A percentile compares a stretch with the other conserved stretches of the same genome.
Conservation (phyloP, 257 asterid species). For the Primulina tabacum region DNA sequence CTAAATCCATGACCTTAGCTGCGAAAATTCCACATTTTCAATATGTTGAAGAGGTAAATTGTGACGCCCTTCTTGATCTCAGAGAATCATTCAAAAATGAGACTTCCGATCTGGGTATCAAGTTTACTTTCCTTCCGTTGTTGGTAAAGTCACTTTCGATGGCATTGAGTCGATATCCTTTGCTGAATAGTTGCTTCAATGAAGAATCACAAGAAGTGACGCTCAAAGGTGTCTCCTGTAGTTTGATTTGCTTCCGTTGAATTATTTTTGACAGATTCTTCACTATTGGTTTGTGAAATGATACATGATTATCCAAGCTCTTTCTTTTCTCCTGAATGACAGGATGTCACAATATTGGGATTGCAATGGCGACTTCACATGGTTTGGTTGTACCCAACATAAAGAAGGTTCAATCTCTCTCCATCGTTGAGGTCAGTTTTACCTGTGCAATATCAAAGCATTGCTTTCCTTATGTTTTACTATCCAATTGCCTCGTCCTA, state of each 20-base stretch:
- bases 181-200: slow-evolving; percentile 80
- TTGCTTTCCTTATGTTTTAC: not conserved
- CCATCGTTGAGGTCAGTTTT: slow-evolving; percentile 76
- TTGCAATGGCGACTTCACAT: slow-evolving; percentile 96
- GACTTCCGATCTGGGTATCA: slow-evolving; percentile 66
- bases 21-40: slow-evolving; percentile 92
- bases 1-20: slow-evolving; percentile 81
- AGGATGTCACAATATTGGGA: slow-evolving; percentile 92
- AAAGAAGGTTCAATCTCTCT: slow-evolving; percentile 84
- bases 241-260: not conserved
- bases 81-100: slow-evolving; percentile 68
- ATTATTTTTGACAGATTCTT: not conserved
- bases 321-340: slow-evolving; percentile 6
- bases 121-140: slow-evolving; percentile 75
- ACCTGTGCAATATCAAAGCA: not conserved
- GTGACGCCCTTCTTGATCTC: slow-evolving; percentile 71
- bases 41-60: slow-evolving; percentile 85
- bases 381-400: slow-evolving; percentile 94
- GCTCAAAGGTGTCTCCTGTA: slow-evolving; percentile 58
- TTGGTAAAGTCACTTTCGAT: slow-evolving; percentile 80
- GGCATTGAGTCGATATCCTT: slow-evolving; percentile 69
- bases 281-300: no score
- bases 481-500: no score
- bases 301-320: not conserved
- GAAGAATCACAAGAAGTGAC: slow-evolving; percentile 72